Conservation (phyloP, 768 basidiomycete species). For the Phaeotremella fagi region DNA sequence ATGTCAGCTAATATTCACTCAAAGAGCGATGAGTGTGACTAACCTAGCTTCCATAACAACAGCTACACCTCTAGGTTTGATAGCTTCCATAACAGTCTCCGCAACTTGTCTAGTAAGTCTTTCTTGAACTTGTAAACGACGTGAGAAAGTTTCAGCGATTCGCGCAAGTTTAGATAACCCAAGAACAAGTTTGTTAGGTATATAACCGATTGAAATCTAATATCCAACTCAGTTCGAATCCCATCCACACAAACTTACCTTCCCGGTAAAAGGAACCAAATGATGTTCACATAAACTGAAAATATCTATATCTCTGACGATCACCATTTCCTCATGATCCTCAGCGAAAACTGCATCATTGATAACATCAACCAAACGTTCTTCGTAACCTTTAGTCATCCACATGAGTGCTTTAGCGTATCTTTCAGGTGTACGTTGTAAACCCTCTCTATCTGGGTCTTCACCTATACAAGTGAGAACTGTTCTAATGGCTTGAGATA, state of each 20-base stretch:
- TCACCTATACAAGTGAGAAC: slow-evolving; percentile 97
- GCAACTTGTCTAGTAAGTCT: slow-evolving; percentile 96
- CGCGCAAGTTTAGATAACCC: slow-evolving; percentile 94
- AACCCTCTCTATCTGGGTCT: slow-evolving; percentile 91
- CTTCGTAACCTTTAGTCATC: slow-evolving; percentile 99
- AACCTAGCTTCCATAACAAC: slow-evolving; percentile 99
- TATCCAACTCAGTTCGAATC: slow-evolving; percentile 23
- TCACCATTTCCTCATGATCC: slow-evolving; percentile 99
- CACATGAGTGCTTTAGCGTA: slow-evolving; percentile 96
- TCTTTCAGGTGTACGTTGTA: slow-evolving; percentile 84
- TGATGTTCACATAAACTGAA: slow-evolving; percentile 98
- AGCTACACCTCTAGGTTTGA: slow-evolving; percentile 93
- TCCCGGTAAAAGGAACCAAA: slow-evolving; percentile 94
- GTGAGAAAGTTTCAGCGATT: slow-evolving; percentile 94
- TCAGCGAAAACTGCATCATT: slow-evolving; percentile 98
- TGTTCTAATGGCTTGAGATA: slow-evolving; percentile 78
- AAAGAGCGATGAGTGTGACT: slow-evolving; percentile 45
- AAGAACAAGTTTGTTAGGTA: slow-evolving; percentile 88
- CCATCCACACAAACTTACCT: slow-evolving; percentile 57
- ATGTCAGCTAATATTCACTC: slow-evolving; percentile 14
- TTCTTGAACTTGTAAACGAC: slow-evolving; percentile 95
- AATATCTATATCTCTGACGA: slow-evolving; percentile 94
- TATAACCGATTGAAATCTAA: slow-evolving; percentile 98
- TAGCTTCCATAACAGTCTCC: slow-evolving; percentile 95
- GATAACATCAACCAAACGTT: slow-evolving; percentile 91